Base-by-base conservation (phyloP, 108 stramenopile species). In the Cyclotella sp. region DNA sequence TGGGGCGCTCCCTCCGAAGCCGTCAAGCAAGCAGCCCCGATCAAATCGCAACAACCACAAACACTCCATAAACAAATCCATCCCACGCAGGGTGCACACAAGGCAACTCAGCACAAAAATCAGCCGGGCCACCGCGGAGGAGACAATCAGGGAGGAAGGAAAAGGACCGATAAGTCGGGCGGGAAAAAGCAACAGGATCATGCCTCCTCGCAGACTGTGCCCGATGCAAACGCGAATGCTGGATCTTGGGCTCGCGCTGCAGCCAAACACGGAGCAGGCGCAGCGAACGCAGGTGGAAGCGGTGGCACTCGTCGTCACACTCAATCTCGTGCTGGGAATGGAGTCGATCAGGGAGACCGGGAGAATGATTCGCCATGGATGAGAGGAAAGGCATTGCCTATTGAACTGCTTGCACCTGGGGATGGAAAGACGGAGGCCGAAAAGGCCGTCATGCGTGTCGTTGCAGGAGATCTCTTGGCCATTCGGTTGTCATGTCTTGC, bases 401-500 rank as follows among this genome's bases (percentile, higher is more conserved):
- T 75, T 40, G 77, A 85, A 14, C 46, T 79, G 63, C 26, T 81
- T 69, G 30, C 15, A 76, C 88, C 88, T 52, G 90, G 88, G 26
- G 78, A 89, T 39, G 89, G 89, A 58, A 68, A 67, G 6, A 87
- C 83, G 15, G 79, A 83, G 52, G 61, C 77, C 9, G 86, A 90
- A 77, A 86, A 85, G 53, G 71, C 75, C 21, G 94, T 95, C 43
- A 84, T 61, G 54, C 89, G 94, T 12, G 81, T 89, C 41, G 62
- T 40, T 28, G 85, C 78, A 6, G 66, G 60, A 3, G 82, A 82
- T 55, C 80, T 95, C 22, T 68, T 95, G 27, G 59, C 76, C 19
- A 75, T 79, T 34, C 87, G 94, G 26, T 68, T 91, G 57, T 45
- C 74, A 13, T 89, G 69, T 66, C 24, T 91, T 63, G 90, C 80